phyloP scores from a whole-genome alignment of 805 yeast genomes.

The Starmerella powellii region DNA sequence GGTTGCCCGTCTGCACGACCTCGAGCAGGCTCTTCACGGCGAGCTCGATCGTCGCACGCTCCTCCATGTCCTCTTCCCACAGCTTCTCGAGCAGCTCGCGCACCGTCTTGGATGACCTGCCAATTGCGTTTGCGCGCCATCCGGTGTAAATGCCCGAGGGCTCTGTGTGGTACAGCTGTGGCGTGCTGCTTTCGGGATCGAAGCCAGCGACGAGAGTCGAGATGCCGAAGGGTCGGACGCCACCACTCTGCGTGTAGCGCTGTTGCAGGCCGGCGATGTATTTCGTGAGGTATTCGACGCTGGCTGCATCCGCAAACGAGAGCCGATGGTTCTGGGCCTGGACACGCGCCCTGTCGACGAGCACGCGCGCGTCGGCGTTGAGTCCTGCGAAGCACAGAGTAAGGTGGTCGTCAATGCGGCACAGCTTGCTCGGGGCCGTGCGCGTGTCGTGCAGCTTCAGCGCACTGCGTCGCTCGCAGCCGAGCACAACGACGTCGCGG shows the following conservation, averaged over 20 bases:
- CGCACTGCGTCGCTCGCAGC: conserved; percentile 94
- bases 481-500: conserved; percentile 73
- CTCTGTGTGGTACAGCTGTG: conserved; percentile 85
- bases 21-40: conserved; percentile 81
- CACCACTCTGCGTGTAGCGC: conserved; percentile 93
- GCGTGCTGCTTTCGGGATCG: conserved; percentile 69
- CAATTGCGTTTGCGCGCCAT: conserved; percentile 97
- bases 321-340: conserved; percentile 93
- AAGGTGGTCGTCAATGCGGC: conserved; percentile 80
- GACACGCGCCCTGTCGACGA: conserved; percentile 88
- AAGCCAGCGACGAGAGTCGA: conserved; percentile 93
- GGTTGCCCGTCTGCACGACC: conserved; percentile 96
- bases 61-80: conserved; percentile 48
- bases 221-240: conserved; percentile 96
- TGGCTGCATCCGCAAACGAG: conserved; percentile 88
- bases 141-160: conserved; percentile 96
- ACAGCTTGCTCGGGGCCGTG: conserved; percentile 88
- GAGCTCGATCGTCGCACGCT: conserved; percentile 62
- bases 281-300: conserved; percentile 81
- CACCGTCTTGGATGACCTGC: conserved; percentile 88
- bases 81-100: conserved; percentile 90
- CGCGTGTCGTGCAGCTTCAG: conserved; percentile 92
- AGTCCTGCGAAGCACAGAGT: conserved; percentile 92
- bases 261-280: conserved; percentile 98
- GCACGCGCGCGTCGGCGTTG: conserved; percentile 94